A percentile compares a stretch with the other conserved stretches of the same genome.
Evolutionary conservation across 192 early-diverging fungal genomes (phyloP).

Genomic region (Spinellus fusiger): DNA sequence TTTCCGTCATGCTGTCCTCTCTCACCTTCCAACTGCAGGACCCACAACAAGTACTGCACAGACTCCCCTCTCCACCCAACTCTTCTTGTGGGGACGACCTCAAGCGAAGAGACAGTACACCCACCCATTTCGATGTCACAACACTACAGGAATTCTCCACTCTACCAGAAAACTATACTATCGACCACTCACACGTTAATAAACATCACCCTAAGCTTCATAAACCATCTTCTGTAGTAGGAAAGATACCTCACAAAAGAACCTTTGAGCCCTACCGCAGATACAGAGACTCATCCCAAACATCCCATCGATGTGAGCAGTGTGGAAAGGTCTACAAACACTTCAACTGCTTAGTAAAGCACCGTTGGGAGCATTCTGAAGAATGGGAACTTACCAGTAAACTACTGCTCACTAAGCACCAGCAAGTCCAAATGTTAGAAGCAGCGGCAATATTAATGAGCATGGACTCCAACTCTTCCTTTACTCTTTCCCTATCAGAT

Average conservation of each 20-base stretch:
- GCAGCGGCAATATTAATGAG: conserved; percentile 56
- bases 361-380: conserved; percentile 65
- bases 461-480: conserved; percentile 32
- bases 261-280: conserved; percentile 15
- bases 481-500: no score
- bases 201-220: background rate
- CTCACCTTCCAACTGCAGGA: conserved; percentile 18
- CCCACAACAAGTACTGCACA: background rate
- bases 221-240: background rate
- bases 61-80: conserved; percentile 23
- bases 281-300: conserved; percentile 6
- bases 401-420: conserved; percentile 58
- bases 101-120: conserved; percentile 13
- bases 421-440: conserved; percentile 63
- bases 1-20: conserved; percentile 17
- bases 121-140: conserved; percentile 14
- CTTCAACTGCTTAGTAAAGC: conserved; percentile 56
- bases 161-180: conserved; percentile 27
- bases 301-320: conserved; percentile 37
- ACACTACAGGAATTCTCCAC: conserved; percentile 7
- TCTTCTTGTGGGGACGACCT: conserved; percentile 21
- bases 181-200: conserved; percentile 19
- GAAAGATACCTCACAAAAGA: conserved; percentile 3
- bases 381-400: conserved; percentile 56
- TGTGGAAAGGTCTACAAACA: conserved; percentile 67